Evolutionary conservation across 352 stramenopile genomes (phyloP), one percentile per base, ranked within the genome.

Genomic region (Pythium biforme): DNA sequence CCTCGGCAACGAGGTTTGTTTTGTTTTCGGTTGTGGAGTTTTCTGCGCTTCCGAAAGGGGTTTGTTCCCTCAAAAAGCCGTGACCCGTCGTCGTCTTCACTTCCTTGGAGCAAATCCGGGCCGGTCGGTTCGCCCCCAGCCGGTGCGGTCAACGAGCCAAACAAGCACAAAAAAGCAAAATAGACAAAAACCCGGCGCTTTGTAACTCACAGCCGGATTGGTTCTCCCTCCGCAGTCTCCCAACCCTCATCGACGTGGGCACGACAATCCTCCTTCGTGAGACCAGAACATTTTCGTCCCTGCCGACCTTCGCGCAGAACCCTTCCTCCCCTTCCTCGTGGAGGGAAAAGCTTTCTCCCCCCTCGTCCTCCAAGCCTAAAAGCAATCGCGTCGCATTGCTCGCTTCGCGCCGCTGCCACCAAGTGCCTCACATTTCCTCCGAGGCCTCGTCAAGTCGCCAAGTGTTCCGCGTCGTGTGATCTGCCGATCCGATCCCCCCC

Each of bases 221-320:
- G 45, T 33, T 51, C 45, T n/a, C 34, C 45, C 23, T 33, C 20
- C 25, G 23, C 25, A 46, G 17, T 22, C 17, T 10, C 40, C 40
- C 40, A 14, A 40, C 10, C 40, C 40, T 2, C 14, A 25, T 12
- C 40, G 40, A 34, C 47, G 25, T 53, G 3, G 25, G 22, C 47
- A 53, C 25, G 17, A 53, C 47, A 25, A 53, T 46, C 40, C 15
- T 55, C 31, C 29, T 6, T 34, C 27, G 7, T 10, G n/a, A 19
- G n/a, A 41, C 31, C 49, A 55, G 49, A 55, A 55, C 49, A 55
- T 41, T 55, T 56, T 54, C 27, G 27, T 26, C 49, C 31, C 29
- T 46, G 17, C 49, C 27, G 3, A 19, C 11, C n/a, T n/a, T 34
- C 14, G 45, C 25, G 45, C 45, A 51, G 45, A 51, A 20, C 45